Conservation (phyloP, 1,284 basidiomycete genomes). For the Ustilago loliicola region DNA sequence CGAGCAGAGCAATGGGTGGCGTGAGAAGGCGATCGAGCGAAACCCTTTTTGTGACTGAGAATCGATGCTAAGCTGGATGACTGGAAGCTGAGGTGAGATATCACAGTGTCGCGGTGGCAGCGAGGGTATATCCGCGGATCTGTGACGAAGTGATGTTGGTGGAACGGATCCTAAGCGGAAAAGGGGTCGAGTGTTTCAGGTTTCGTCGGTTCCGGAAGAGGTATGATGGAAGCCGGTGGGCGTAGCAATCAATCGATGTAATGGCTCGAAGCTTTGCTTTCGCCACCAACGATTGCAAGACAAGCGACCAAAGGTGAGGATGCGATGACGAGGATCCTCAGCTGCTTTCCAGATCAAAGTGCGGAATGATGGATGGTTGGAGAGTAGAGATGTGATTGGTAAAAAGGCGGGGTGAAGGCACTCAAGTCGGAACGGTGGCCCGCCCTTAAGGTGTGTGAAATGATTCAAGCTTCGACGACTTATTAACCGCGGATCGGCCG, state of each 20-base stretch:
- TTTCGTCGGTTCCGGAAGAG: no score
- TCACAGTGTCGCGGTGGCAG: neutral
- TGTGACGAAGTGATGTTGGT: no score
- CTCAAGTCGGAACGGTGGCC: neutral
- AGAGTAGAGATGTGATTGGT: neutral
- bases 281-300: no score
- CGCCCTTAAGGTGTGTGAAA: neutral
- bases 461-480: neutral
- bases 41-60: neutral
- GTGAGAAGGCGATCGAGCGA: neutral
- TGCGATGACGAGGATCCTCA: neutral
- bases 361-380: neutral
- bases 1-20: neutral
- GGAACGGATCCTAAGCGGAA: no score
- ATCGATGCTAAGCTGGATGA: neutral
- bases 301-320: neutral
- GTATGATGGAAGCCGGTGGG: no score
- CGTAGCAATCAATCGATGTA: no score
- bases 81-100: neutral
- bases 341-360: neutral
- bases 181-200: no score
- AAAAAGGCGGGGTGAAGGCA: neutral
- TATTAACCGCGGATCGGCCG: constrained; percentile 9
- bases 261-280: no score
- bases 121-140: neutral